These are phyloP conservation scores for Russula sp. DNA, from an alignment of 768 basidiomycete genomes.

Conservation along the genomic window DNA sequence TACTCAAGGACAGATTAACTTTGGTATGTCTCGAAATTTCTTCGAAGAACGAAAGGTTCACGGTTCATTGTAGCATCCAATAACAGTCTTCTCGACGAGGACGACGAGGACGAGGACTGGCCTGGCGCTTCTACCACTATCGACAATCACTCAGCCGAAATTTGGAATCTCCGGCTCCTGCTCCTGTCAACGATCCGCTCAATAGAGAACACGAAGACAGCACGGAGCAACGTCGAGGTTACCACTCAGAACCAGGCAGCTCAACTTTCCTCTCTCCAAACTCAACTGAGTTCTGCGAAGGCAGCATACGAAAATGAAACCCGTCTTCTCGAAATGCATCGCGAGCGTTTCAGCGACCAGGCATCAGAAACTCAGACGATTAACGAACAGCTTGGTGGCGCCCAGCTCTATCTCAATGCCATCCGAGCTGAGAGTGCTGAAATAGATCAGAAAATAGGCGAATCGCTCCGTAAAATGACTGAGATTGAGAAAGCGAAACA, in stretches of 20 bases:
- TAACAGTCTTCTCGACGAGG: conserved; percentile 70
- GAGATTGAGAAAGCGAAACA: conserved; percentile 88
- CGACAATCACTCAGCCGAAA: conserved; percentile 76
- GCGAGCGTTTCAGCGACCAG: conserved; percentile 67
- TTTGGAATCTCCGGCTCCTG: conserved; percentile 85
- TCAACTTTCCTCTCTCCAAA: conserved; percentile 77
- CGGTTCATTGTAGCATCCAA: conserved; percentile 24
- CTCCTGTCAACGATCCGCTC: conserved; percentile 75
- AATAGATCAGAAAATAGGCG: conserved; percentile 86
- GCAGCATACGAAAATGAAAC: conserved; percentile 85
- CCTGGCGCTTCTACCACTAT: conserved; percentile 49
- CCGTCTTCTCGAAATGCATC: conserved; percentile 60
- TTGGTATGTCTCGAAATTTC: conserved; percentile 38
- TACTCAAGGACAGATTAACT: conserved; percentile 47
- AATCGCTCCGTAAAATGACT: conserved; percentile 78
- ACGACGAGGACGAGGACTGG: conserved; percentile 62
- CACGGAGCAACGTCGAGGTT: conserved; percentile 64
- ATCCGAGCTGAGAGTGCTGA: conserved; percentile 87
- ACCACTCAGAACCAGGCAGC: conserved; percentile 63
- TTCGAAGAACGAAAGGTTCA: conserved; percentile 3
- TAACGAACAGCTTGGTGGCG: conserved; percentile 75
- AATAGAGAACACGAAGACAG: conserved; percentile 59
- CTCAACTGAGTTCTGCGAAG: conserved; percentile 78
- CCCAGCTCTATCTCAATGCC: conserved; percentile 90
- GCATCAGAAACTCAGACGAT: conserved; percentile 66